A percentile compares a stretch with the other conserved stretches of the same genome.
phyloP scores from a whole-genome alignment of 2,329 filamentous ascomycete species.

The Aspergillus floridensis region DNA sequence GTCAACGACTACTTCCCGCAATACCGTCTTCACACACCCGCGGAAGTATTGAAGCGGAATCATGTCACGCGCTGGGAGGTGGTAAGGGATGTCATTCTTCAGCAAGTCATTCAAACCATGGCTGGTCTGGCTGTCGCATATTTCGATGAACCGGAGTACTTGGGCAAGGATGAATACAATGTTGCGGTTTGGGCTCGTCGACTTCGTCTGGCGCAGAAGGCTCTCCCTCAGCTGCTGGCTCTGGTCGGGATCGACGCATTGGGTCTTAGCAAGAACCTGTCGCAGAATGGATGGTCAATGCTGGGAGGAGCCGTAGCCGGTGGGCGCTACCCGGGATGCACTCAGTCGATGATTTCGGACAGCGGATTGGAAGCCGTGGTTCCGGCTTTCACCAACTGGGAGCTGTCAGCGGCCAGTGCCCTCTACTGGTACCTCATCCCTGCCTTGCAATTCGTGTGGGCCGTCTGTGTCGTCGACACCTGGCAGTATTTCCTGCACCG shows the following conservation, averaged over 20 bases:
- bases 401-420: conserved; percentile 68
- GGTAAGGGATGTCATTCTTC: conserved; percentile 82
- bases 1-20: conserved; percentile 79
- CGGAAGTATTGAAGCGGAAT: conserved; percentile 83
- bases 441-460: conserved; percentile 70
- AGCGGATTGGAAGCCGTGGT: conserved; percentile 51
- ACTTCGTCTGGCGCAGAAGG: conserved; percentile 73
- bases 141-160: conserved; percentile 70
- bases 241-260: conserved; percentile 73
- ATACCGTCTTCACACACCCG: conserved; percentile 92
- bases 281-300: conserved; percentile 63
- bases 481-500: conserved; percentile 99
- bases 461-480: conserved; percentile 77
- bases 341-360: conserved; percentile 55
- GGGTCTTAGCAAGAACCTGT: conserved; percentile 72
- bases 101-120: conserved; percentile 83
- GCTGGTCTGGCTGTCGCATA: conserved; percentile 66
- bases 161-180: conserved; percentile 79
- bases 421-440: conserved; percentile 81
- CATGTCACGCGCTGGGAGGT: conserved; percentile 82
- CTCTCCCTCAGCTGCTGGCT: conserved; percentile 69
- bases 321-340: conserved; percentile 73
- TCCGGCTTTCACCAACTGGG: conserved; percentile 80
- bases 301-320: conserved; percentile 75
- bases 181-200: conserved; percentile 86